Percentiles rank a stretch among this genome's conserved stretches.
These are phyloP conservation scores for Kazachstania sp. DNA, from an alignment of 1,139 yeast species.

Conservation along the genomic window DNA sequence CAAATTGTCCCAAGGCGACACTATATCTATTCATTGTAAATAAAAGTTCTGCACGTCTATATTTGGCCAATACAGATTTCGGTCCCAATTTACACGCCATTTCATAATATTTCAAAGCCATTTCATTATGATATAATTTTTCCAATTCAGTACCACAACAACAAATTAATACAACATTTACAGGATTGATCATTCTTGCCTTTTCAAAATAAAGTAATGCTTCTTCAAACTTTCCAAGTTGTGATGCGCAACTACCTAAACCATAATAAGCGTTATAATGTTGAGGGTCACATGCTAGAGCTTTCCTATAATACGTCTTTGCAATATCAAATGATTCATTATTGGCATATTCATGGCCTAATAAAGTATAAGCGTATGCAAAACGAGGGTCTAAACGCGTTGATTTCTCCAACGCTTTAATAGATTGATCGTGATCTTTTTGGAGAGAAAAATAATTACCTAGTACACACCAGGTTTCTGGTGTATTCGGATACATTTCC, in stretches of 20 bases:
- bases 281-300: constrained; percentile 66
- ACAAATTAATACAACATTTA: constrained; percentile 80
- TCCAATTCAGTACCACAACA: constrained; percentile 94
- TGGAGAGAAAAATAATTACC: constrained; percentile 83
- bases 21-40: constrained; percentile 63
- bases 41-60: constrained; percentile 78
- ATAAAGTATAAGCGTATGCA: constrained; percentile 84
- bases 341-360: constrained; percentile 86
- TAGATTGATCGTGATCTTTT: constrained; percentile 85
- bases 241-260: constrained; percentile 87
- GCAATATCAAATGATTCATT: constrained; percentile 91
- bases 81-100: constrained; percentile 83
- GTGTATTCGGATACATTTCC: constrained; percentile 53
- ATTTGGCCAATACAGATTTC: constrained; percentile 73
- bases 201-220: constrained; percentile 84
- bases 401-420: constrained; percentile 78
- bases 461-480: constrained; percentile 87
- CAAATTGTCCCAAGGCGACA: constrained; percentile 68
- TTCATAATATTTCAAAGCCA: constrained; percentile 77
- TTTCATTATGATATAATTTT: constrained; percentile 55
- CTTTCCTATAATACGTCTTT: constrained; percentile 69
- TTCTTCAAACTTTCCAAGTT: constrained; percentile 71
- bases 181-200: constrained; percentile 84
- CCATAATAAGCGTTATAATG: constrained; percentile 96
- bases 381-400: constrained; percentile 60